These are phyloP conservation scores for Rhodomyrtus tomentosa DNA, from an alignment of 345 rosid genomes.

Conservation along the genomic window DNA sequence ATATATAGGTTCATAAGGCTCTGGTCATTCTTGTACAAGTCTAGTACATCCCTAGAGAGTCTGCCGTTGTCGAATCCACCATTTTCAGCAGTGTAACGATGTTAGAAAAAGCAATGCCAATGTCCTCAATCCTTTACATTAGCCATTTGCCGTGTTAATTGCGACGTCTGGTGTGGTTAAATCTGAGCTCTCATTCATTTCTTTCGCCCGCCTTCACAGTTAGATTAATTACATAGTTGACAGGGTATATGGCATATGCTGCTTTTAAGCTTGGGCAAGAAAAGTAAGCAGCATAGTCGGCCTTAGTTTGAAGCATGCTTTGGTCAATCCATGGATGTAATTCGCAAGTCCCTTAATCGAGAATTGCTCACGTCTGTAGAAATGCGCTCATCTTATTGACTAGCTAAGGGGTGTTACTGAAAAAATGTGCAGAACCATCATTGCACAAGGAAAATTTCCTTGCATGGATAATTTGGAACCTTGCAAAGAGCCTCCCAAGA, in stretches of 20 bases:
- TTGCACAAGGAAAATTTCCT: no score
- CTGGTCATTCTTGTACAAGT: constrained; percentile 22
- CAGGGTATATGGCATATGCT: not conserved
- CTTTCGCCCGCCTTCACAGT: not conserved
- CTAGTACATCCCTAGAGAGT: constrained; percentile 13
- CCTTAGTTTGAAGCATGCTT: not conserved
- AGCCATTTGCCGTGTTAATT: not conserved
- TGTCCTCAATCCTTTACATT: not conserved
- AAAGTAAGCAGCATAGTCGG: not conserved
- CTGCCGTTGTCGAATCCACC: constrained; percentile 4
- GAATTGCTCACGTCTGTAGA: no score
- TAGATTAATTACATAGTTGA: not conserved
- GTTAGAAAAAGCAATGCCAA: not conserved
- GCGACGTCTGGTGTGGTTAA: not conserved
- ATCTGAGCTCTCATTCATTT: not conserved
- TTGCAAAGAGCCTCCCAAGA: not conserved
- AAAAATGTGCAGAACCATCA: not conserved
- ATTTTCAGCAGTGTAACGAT: not conserved
- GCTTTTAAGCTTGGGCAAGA: not conserved
- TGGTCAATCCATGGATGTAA: not conserved
- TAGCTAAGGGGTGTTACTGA: not conserved
- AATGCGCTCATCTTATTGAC: not conserved
- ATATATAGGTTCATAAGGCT: constrained; percentile 14
- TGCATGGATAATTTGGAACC: no score
- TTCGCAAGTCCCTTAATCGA: no score